phyloP scores from a whole-genome alignment of 106 monocot genomes.

The Agapanthus africanus region DNA sequence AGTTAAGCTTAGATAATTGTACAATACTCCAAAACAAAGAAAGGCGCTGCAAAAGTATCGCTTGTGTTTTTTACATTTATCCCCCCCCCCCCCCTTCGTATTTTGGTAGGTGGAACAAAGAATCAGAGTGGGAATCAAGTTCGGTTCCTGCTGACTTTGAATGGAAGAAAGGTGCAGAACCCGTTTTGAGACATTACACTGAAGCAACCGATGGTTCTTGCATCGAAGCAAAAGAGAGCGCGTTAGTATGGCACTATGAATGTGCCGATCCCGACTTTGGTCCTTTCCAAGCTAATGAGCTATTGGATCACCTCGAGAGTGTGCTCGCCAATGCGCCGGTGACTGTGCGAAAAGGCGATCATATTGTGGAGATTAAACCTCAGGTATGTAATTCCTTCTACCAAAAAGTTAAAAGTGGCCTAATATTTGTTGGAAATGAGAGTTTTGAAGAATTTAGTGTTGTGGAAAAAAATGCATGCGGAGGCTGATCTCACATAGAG shows the following conservation, averaged over 20 bases:
- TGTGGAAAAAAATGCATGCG: no score
- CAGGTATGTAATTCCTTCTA: no score
- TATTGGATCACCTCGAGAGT: constrained; percentile 12
- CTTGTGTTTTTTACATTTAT: neutral
- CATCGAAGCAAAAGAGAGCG: constrained; percentile 21
- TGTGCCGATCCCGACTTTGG: constrained; percentile 12
- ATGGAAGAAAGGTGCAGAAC: constrained; percentile 19
- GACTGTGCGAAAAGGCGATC: constrained; percentile 22
- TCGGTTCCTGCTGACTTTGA: constrained; percentile 1
- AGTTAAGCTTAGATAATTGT: no score
- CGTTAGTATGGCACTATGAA: constrained; percentile 22
- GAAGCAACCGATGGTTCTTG: constrained; percentile 21
- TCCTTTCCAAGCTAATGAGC: constrained; percentile 12
- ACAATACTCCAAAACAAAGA: no score
- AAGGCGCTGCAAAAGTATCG: no score
- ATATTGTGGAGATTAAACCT: constrained; percentile 49
- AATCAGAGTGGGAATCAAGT: constrained; percentile 18
- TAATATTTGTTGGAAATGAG: no score
- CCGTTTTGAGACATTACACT: constrained; percentile 11
- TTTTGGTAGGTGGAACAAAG: constrained; percentile 13
- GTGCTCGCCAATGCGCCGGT: constrained; percentile 25
- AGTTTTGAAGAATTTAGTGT: no score
- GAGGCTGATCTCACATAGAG: no score
- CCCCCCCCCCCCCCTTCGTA: no score
- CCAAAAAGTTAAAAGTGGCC: no score